Evolutionary conservation across 331 rosid species (phyloP).

Genomic region (Malus hybrid): DNA sequence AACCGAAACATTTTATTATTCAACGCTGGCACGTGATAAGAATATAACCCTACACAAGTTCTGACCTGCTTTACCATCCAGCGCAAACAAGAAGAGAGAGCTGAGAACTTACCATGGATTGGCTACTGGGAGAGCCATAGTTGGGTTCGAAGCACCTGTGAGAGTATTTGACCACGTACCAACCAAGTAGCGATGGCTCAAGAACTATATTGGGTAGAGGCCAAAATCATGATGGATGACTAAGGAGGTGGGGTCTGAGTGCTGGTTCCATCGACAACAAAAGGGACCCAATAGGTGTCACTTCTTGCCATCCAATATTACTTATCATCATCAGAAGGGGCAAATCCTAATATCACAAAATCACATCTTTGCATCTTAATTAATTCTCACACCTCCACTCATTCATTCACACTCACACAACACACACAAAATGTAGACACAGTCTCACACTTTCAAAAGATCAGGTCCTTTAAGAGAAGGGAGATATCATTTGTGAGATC

Average conservation of each 20-base stretch:
- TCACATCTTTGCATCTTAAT: background rate
- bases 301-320: background rate
- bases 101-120: background rate
- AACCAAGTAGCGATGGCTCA: background rate
- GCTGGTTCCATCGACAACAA: background rate
- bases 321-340: background rate
- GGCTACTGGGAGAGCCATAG: background rate
- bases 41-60: background rate
- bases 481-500: no score
- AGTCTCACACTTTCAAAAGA: background rate
- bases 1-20: no score
- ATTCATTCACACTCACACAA: background rate
- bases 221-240: background rate
- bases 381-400: background rate
- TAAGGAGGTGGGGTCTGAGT: background rate
- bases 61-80: background rate
- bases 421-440: background rate
- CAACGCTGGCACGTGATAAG: background rate
- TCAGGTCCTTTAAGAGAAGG: no score
- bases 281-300: background rate
- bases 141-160: background rate
- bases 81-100: background rate
- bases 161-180: background rate
- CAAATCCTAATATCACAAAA: background rate
- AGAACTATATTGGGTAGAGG: background rate